Conservation (phyloP, 2,329 filamentous ascomycete genomes). For the Pezicula radicicola region DNA sequence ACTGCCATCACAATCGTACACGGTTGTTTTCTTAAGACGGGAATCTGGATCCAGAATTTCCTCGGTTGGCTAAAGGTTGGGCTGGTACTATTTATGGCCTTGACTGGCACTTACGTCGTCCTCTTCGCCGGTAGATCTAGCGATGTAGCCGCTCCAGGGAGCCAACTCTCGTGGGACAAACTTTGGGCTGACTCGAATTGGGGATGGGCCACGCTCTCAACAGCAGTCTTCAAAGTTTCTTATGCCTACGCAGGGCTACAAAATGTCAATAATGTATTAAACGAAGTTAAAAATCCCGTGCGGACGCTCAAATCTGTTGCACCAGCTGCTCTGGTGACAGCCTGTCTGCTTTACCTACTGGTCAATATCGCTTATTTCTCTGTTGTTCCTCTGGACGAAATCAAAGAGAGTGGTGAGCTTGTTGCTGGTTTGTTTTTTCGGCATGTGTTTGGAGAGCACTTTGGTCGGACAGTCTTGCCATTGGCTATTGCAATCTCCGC, state of each 20-base stretch:
- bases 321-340: constrained; percentile 47
- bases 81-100: constrained; percentile 57
- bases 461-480: constrained; percentile 38
- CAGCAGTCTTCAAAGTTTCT: constrained; percentile 52
- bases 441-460: constrained; percentile 44
- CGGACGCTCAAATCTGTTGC: constrained; percentile 55
- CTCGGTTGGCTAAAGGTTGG: constrained; percentile 63
- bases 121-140: constrained; percentile 32
- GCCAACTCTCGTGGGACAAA: constrained; percentile 39
- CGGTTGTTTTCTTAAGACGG: constrained; percentile 51
- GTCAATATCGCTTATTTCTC: constrained; percentile 60
- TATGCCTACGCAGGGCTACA: constrained; percentile 53
- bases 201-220: constrained; percentile 63
- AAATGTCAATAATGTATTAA: constrained; percentile 54
- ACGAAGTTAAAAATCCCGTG: constrained; percentile 54
- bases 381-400: constrained; percentile 52
- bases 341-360: constrained; percentile 54
- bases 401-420: constrained; percentile 50
- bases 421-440: constrained; percentile 56
- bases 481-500: constrained; percentile 44
- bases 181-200: constrained; percentile 65
- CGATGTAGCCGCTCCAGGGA: constrained; percentile 10
- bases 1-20: constrained; percentile 57
- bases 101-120: constrained; percentile 58
- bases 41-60: constrained; percentile 57